These are phyloP conservation scores for Melanomma pulvis-pyrius DNA, from an alignment of 495 filamentous ascomycete species.

Conservation along the genomic window DNA sequence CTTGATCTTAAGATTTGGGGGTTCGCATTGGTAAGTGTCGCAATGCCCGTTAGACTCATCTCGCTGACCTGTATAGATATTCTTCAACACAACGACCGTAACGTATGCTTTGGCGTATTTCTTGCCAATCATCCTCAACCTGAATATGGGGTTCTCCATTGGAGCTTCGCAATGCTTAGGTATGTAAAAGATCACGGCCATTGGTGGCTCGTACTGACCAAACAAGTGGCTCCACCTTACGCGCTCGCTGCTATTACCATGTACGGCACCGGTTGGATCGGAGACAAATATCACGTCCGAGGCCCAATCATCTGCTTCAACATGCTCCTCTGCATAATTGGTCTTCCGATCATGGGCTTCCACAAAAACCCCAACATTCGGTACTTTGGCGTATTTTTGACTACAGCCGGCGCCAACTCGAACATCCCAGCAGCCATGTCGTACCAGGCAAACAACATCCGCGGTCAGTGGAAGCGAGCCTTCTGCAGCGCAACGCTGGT, in stretches of 20 bases:
- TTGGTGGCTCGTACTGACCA: neutral
- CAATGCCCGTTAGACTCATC: no score
- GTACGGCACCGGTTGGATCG: constrained; percentile 54
- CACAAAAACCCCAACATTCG: constrained; percentile 52
- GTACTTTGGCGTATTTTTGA: constrained; percentile 70
- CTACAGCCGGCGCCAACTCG: constrained; percentile 62
- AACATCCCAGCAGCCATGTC: constrained; percentile 58
- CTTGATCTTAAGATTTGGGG: constrained; percentile 50
- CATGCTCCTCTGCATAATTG: constrained; percentile 51
- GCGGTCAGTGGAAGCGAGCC: constrained; percentile 44
- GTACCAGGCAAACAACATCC: constrained; percentile 44
- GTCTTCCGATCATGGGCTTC: constrained; percentile 60
- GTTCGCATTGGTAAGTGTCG: constrained; percentile 43
- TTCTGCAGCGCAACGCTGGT: constrained; percentile 41
- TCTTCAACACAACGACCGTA: constrained; percentile 50
- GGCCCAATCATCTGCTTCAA: constrained; percentile 63
- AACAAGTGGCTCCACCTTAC: constrained; percentile 48
- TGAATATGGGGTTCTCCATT: constrained; percentile 53
- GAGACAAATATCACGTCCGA: constrained; percentile 59
- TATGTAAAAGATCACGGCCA: neutral
- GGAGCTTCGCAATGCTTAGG: constrained; percentile 50
- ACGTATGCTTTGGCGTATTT: constrained; percentile 58
- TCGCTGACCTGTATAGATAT: constrained; percentile 39
- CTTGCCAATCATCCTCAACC: constrained; percentile 53
- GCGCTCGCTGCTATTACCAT: constrained; percentile 47